These are phyloP conservation scores for Mortierella sp. DNA, from an alignment of 371 early-diverging fungal species.

Conservation along the genomic window DNA sequence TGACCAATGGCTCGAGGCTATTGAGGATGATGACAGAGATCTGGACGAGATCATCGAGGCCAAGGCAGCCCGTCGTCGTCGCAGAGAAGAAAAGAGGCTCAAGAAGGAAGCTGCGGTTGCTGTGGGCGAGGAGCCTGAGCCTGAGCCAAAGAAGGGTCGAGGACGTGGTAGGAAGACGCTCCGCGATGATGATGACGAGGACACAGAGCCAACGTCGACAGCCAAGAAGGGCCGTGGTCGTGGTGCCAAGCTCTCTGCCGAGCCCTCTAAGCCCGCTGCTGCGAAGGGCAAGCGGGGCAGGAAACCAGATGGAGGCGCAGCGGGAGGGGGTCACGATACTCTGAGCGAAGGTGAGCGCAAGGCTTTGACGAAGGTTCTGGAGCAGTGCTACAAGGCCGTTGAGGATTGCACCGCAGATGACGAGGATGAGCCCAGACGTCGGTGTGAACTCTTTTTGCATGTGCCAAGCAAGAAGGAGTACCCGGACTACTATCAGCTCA, in stretches of 20 bases:
- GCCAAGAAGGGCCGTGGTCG: conserved; percentile 44
- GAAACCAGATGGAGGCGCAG: conserved; percentile 23
- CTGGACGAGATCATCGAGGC: conserved; percentile 69
- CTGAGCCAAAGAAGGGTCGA: conserved; percentile 34
- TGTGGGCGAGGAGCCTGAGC: conserved; percentile 30
- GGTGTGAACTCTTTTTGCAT: conserved; percentile 78
- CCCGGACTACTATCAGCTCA: conserved; percentile 88
- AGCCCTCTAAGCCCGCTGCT: conserved; percentile 23
- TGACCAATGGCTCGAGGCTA: conserved; percentile 88
- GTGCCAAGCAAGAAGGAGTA: conserved; percentile 81
- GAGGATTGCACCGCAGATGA: conserved; percentile 65
- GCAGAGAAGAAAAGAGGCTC: conserved; percentile 42
- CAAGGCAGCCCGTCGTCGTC: conserved; percentile 63
- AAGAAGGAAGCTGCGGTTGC: conserved; percentile 25
- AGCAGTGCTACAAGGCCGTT: conserved; percentile 63
- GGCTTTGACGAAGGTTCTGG: conserved; percentile 62
- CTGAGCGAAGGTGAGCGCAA: conserved; percentile 59
- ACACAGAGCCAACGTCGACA: conserved; percentile 18
- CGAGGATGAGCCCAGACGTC: conserved; percentile 62
- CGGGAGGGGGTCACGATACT: conserved; percentile 32
- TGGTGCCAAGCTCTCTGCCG: conserved; percentile 30
- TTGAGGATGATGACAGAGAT: conserved; percentile 73
- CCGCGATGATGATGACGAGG: conserved; percentile 31
- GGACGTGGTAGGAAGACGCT: conserved; percentile 29
- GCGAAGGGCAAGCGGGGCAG: conserved; percentile 41